Evolutionary conservation across 352 stramenopile genomes (phyloP).

Genomic region (Phytophthora podocarpi): DNA sequence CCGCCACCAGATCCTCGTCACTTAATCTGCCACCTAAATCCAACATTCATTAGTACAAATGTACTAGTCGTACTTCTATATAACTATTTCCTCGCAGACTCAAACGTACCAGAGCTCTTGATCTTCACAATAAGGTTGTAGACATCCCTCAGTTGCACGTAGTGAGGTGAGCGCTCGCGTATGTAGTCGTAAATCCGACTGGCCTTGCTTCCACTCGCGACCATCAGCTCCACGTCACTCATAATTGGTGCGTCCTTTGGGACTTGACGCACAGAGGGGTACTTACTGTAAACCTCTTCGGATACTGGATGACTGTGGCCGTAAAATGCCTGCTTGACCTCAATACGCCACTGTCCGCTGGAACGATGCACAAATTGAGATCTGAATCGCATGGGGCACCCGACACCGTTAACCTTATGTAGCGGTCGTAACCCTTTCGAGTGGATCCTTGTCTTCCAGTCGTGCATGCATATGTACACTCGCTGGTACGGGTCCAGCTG

Average conservation of each 20-base stretch:
- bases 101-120: not conserved
- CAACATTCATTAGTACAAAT: too few relatives aligned
- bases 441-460: not conserved
- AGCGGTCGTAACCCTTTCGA: not conserved
- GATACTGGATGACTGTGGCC: not conserved
- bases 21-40: not conserved
- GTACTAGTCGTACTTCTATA: too few relatives aligned
- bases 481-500: constrained; percentile 4
- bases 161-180: not conserved
- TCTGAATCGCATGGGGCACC: not conserved
- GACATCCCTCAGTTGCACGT: not conserved
- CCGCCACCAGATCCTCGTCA: not conserved
- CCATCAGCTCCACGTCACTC: constrained; percentile 9
- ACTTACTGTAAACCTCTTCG: not conserved
- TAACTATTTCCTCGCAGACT: too few relatives aligned
- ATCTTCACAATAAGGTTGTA: constrained; percentile 3
- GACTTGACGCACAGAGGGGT: not conserved
- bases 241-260: not conserved
- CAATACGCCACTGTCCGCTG: not conserved
- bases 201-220: not conserved
- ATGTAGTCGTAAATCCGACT: constrained; percentile 10
- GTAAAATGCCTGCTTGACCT: constrained; percentile 4
- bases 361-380: not conserved
- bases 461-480: constrained; percentile 19
- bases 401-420: not conserved